Evolutionary conservation across 75 land plant genomes (phyloP).

Genomic region (Ceratopteris richardii): DNA sequence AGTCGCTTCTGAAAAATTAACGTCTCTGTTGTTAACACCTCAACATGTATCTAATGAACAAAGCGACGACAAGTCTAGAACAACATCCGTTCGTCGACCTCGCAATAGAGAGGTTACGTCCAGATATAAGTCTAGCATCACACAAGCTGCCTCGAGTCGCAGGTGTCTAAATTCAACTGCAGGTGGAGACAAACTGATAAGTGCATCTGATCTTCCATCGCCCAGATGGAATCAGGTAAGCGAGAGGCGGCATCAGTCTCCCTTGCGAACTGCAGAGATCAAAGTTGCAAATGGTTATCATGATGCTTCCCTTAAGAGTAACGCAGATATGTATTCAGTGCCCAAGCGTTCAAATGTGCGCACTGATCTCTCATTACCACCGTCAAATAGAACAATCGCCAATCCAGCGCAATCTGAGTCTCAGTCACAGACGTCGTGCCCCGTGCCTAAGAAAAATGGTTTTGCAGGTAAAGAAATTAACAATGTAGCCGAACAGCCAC

Average conservation of each 20-base stretch:
- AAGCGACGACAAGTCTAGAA: background rate
- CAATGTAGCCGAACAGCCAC: constrained; percentile 15
- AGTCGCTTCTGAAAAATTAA: too few relatives aligned
- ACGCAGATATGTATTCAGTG: too few relatives aligned
- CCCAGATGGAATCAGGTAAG: background rate
- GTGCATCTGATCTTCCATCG: constrained; percentile 1
- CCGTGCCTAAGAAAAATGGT: background rate
- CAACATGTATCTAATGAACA: too few relatives aligned
- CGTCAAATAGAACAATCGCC: too few relatives aligned
- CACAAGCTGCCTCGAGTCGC: background rate
- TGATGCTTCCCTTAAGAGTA: too few relatives aligned
- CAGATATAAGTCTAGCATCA: constrained; percentile 20
- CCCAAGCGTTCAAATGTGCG: too few relatives aligned
- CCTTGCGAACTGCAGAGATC: background rate
- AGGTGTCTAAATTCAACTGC: background rate
- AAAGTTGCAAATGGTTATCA: background rate
- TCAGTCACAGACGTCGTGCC: too few relatives aligned
- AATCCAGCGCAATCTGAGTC: too few relatives aligned
- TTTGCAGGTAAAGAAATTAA: background rate
- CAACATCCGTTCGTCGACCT: constrained; percentile 9
- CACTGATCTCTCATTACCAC: too few relatives aligned
- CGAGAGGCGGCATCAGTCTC: background rate
- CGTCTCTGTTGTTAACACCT: too few relatives aligned
- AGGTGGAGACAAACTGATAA: background rate
- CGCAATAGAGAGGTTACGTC: constrained; percentile 30